A percentile compares a stretch with the other conserved stretches of the same genome.
phyloP scores from a whole-genome alignment of 257 asterid species.

The Nicotiana otophora region DNA sequence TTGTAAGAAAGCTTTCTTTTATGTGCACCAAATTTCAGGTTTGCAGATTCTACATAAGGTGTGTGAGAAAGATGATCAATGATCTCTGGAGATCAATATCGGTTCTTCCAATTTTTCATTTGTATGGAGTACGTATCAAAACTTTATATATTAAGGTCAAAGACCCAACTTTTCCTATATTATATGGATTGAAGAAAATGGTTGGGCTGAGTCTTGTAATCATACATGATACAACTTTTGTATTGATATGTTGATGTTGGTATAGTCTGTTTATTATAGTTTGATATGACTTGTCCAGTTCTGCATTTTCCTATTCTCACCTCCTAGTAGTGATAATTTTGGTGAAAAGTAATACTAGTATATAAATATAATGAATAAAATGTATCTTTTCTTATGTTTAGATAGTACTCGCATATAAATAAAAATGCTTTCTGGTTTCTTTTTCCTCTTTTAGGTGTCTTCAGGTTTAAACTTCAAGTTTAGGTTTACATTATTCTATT shows the following conservation, averaged over 20 bases:
- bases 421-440: too few relatives aligned
- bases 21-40: neutral
- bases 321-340: too few relatives aligned
- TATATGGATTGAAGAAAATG: neutral
- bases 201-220: neutral
- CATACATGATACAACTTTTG: neutral
- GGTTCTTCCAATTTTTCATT: neutral
- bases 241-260: neutral
- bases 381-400: too few relatives aligned
- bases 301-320: too few relatives aligned
- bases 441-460: too few relatives aligned
- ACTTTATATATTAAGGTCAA: neutral
- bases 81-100: neutral
- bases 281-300: neutral
- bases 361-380: too few relatives aligned
- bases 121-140: neutral
- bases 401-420: too few relatives aligned
- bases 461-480: too few relatives aligned
- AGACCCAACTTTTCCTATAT: neutral
- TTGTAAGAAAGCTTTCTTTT: neutral
- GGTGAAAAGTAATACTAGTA: too few relatives aligned
- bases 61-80: neutral
- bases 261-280: neutral
- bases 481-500: too few relatives aligned
- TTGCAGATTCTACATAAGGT: slow-evolving; percentile 14